Evolutionary conservation across 108 stramenopile species (phyloP).

Genomic region (Nitzschia sp.): DNA sequence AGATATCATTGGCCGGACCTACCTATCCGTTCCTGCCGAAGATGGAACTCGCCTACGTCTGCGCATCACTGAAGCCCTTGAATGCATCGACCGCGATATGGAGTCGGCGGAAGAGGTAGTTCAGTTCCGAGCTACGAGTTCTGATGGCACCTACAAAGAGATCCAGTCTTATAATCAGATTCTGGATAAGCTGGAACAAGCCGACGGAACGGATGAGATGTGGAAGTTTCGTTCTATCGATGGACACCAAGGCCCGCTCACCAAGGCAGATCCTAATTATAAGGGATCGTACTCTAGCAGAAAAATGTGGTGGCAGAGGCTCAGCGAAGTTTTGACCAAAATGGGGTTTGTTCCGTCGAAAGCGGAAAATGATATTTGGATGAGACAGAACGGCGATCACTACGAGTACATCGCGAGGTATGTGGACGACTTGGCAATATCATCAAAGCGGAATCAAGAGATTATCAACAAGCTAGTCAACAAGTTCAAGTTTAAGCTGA

Average conservation of each 20-base stretch:
- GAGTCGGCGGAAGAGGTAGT: not conserved
- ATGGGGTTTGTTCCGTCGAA: constrained; percentile 31
- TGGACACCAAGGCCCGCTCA: constrained; percentile 25
- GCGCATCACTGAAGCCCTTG: not conserved
- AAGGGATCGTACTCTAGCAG: too few relatives aligned
- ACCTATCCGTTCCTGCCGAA: not conserved
- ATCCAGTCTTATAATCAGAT: constrained; percentile 20
- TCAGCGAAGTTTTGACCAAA: constrained; percentile 10
- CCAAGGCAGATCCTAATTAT: constrained; percentile 35
- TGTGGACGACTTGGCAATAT: constrained; percentile 36
- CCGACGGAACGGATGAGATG: not conserved
- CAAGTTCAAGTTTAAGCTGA: constrained; percentile 37
- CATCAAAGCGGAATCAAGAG: not conserved
- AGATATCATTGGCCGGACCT: constrained; percentile 28
- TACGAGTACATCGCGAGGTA: constrained; percentile 38
- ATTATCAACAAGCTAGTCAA: constrained; percentile 12
- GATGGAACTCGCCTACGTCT: not conserved
- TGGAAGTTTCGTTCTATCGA: constrained; percentile 24
- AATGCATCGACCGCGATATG: not conserved
- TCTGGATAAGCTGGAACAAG: too few relatives aligned
- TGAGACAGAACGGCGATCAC: constrained; percentile 14
- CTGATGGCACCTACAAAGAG: constrained; percentile 9
- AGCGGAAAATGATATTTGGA: too few relatives aligned
- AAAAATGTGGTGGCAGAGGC: too few relatives aligned
- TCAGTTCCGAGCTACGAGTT: not conserved